These are phyloP conservation scores for Trametes sp. DNA, from an alignment of 1,284 basidiomycete genomes.

Conservation along the genomic window DNA sequence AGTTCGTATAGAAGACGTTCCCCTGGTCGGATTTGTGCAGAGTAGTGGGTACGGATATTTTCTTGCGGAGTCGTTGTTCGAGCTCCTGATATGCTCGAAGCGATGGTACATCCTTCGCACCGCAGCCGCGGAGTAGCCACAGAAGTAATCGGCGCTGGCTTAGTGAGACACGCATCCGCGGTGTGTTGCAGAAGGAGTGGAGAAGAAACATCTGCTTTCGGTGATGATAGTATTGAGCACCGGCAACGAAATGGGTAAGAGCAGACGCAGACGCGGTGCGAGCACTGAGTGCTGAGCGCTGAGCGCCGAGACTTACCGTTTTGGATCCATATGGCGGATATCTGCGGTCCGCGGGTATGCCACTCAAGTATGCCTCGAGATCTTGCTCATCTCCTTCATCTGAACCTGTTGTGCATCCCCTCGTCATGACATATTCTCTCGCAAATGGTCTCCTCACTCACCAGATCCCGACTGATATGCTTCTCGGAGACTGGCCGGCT, in stretches of 20 bases:
- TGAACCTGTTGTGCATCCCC: no score
- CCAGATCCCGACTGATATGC: no score
- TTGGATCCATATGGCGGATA: background rate
- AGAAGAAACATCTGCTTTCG: background rate
- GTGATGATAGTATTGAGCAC: background rate
- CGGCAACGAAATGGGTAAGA: background rate
- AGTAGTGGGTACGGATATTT: background rate
- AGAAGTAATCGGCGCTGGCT: background rate
- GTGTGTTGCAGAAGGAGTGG: background rate
- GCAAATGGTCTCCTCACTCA: no score
- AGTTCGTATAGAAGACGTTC: background rate
- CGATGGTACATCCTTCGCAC: background rate
- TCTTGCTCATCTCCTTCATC: background rate
- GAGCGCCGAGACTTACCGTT: background rate
- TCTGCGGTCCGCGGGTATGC: background rate
- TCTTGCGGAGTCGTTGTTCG: background rate
- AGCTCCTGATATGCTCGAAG: background rate
- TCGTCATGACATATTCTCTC: no score
- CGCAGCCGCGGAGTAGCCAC: background rate
- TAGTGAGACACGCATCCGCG: background rate
- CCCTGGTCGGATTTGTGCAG: background rate
- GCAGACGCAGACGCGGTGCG: background rate
- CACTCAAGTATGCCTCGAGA: background rate
- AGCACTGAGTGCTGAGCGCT: no score
- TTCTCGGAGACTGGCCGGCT: no score